Percentiles rank a stretch among this genome's conserved stretches.
Evolutionary conservation across 164 flowering plant species (phyloP).

Genomic region (Piper longum): DNA sequence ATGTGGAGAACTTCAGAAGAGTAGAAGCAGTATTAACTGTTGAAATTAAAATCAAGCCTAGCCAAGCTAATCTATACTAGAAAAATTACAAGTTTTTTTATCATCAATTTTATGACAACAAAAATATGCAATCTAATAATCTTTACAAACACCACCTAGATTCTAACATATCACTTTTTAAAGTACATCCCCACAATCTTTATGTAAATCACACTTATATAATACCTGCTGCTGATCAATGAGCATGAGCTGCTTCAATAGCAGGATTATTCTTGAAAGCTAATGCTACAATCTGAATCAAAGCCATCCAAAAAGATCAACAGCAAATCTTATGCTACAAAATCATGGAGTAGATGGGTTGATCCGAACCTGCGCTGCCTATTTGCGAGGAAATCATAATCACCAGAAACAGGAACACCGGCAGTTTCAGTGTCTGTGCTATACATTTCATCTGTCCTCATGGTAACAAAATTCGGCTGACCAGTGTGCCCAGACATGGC

Average conservation of each 20-base stretch:
- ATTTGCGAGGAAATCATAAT: slow-evolving; percentile 44
- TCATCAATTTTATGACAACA: slow-evolving; percentile 18
- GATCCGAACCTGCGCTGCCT: slow-evolving; percentile 43
- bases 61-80: background rate
- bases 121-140: slow-evolving; percentile 18
- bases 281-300: slow-evolving; percentile 2
- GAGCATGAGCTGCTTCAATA: background rate
- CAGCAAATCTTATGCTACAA: slow-evolving; percentile 37
- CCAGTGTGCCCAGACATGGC: slow-evolving; percentile 27
- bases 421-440: slow-evolving; percentile 22
- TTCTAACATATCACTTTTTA: background rate
- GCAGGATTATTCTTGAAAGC: slow-evolving; percentile 11
- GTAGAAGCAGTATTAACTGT: too few relatives aligned
- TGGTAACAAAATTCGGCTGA: slow-evolving; percentile 30
- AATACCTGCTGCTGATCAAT: slow-evolving; percentile 7
- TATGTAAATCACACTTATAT: slow-evolving; percentile 30
- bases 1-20: too few relatives aligned
- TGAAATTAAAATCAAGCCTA: too few relatives aligned
- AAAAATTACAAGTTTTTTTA: slow-evolving; percentile 23
- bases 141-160: slow-evolving; percentile 43
- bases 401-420: slow-evolving; percentile 28
- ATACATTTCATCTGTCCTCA: slow-evolving; percentile 48
- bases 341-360: slow-evolving; percentile 66
- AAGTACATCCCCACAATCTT: slow-evolving; percentile 24
- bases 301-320: background rate